These are phyloP conservation scores for Pleurozium schreberi DNA, from an alignment of 225 moss, liverwort and hornwort genomes.

Conservation along the genomic window DNA sequence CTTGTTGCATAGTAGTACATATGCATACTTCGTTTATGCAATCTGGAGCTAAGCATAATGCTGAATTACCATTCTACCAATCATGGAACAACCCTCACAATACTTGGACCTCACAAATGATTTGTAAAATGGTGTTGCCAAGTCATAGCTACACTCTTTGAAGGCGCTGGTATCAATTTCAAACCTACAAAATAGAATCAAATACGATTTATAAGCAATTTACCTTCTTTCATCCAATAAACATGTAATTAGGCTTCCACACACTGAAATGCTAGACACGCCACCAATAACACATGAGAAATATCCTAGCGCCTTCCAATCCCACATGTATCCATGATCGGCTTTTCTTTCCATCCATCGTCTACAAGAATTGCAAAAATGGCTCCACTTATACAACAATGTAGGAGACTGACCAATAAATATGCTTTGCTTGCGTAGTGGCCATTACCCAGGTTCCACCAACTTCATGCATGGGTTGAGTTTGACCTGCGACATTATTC, in stretches of 20 bases:
- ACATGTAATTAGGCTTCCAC: constrained; percentile 5
- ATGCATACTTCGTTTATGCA: too few relatives aligned
- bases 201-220: background rate
- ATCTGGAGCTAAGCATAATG: too few relatives aligned
- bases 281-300: constrained; percentile 13
- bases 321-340: constrained; percentile 9
- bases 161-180: background rate
- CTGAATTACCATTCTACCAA: too few relatives aligned
- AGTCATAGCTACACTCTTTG: background rate
- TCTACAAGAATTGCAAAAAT: constrained; percentile 28
- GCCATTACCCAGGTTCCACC: constrained; percentile 15
- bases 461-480: constrained; percentile 35
- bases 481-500: constrained; percentile 8
- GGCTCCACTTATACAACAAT: background rate
- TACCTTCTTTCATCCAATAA: constrained; percentile 24
- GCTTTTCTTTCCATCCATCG: background rate
- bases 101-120: background rate
- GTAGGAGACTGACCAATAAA: constrained; percentile 8
- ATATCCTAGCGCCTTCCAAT: constrained; percentile 9
- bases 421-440: constrained; percentile 20
- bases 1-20: too few relatives aligned
- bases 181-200: background rate
- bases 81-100: too few relatives aligned
- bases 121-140: background rate
- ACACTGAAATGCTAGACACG: constrained; percentile 2